Conservation (phyloP, 1,139 yeast species). For the Meyerozyma athensensis region DNA sequence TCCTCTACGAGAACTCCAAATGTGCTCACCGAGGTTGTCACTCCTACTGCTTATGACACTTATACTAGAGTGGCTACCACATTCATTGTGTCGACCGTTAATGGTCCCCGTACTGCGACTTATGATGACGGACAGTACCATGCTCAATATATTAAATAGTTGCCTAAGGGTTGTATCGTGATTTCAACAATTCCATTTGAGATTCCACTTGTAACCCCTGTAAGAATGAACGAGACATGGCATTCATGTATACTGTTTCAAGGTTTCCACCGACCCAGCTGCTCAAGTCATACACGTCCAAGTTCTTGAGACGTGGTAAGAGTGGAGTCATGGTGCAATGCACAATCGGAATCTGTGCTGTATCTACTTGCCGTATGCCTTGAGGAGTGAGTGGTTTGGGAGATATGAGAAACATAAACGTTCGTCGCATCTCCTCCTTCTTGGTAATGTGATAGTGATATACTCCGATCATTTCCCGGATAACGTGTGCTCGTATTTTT, state of each 20-base stretch:
- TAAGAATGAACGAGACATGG: conserved; percentile 32
- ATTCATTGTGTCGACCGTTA: conserved; percentile 4
- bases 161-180: not conserved
- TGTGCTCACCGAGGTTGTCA: conserved; percentile 1
- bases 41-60: conserved; percentile 11
- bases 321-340: conserved; percentile 41
- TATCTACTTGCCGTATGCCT: conserved; percentile 53
- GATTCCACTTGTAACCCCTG: conserved; percentile 34
- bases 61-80: conserved; percentile 11
- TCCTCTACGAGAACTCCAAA: not conserved
- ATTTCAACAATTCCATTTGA: conserved; percentile 16
- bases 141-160: not conserved
- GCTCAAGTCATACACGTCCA: conserved; percentile 28
- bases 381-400: conserved; percentile 59
- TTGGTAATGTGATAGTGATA: conserved; percentile 38
- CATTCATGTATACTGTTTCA: conserved; percentile 42
- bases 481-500: conserved; percentile 46
- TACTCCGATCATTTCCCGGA: conserved; percentile 58
- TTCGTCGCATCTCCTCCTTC: conserved; percentile 15
- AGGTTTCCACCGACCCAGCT: conserved; percentile 42
- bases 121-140: conserved; percentile 4
- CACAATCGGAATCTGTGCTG: conserved; percentile 50
- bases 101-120: conserved; percentile 6
- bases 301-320: conserved; percentile 8
- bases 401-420: conserved; percentile 43